Base-by-base conservation (phyloP, 345 rosid genomes). In the Rhodomyrtus tomentosa region DNA sequence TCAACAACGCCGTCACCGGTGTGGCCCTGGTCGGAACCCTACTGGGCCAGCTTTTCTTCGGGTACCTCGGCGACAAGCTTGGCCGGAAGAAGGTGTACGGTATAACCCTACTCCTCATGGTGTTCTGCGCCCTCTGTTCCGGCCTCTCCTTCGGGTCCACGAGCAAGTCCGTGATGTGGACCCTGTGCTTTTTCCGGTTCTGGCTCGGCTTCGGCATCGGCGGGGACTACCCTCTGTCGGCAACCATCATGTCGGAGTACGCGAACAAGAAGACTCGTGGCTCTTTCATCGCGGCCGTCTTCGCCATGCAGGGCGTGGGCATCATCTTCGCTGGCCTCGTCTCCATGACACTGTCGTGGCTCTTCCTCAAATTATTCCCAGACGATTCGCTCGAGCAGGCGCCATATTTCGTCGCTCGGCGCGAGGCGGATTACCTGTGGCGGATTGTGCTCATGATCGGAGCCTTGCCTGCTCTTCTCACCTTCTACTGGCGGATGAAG, bases 191-290 rank as follows among this genome's bases (percentile, higher is more conserved):
- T 88, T 94, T 93, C 50, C 87, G 95, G 85, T 94, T 94, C 56
- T 94, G 98, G 98, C 87, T 94, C 0, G 95, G 98, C 55, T 92
- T 94, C 7, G 98, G 98, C 12, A 91, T 95, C 6, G 96, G 98
- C 0, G 96, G 98, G 6, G 98, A 95, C 81, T 95, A 95, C 72
- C 98, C 96, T 22, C 92, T 95, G 48, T 95, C 95, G 0, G 95
- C 96, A 20, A 92, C 94, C 0, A 93, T 93, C 54, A 95, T 95
- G 94, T 91, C 90, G 0, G 96, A 93, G 85, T 92, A 94, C 53
- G 92, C 92, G 1, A 92, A 91, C 54, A 89, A 89, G 82, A 91
- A 85, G 80, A 91, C 92, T 9, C 92, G 92, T 0, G 92, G 93
- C 10, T 87, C 89, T 32, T 91, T 91, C 82, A 90, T 92, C 18